A percentile compares a stretch with the other conserved stretches of the same genome.
These are phyloP conservation scores for Skeletonema costatum DNA, from an alignment of 108 stramenopile species.

Conservation along the genomic window DNA sequence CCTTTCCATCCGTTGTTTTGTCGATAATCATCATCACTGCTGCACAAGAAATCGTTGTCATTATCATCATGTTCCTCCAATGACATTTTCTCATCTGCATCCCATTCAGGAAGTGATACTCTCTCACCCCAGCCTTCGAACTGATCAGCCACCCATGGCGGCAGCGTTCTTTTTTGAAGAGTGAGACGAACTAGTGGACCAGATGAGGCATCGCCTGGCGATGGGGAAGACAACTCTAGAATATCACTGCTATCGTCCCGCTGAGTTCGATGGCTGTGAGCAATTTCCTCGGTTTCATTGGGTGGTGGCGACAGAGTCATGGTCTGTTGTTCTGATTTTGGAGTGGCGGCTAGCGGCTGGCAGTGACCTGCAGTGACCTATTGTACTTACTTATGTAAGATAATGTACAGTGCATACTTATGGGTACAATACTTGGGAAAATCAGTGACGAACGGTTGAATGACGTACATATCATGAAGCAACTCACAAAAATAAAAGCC, in stretches of 20 bases:
- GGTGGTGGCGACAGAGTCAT: not conserved
- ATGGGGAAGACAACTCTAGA: not conserved
- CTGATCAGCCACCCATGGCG: slow-evolving; percentile 33
- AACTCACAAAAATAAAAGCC: too few relatives aligned
- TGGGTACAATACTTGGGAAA: too few relatives aligned
- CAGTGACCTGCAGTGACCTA: too few relatives aligned
- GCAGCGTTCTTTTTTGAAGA: slow-evolving; percentile 13
- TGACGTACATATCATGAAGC: too few relatives aligned
- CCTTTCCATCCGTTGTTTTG: slow-evolving; percentile 68
- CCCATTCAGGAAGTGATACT: slow-evolving; percentile 65
- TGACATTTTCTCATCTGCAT: slow-evolving; percentile 22
- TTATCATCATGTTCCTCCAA: slow-evolving; percentile 19
- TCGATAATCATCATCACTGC: slow-evolving; percentile 41
- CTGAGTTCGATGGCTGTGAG: not conserved
- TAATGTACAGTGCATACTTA: too few relatives aligned
- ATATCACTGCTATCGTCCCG: not conserved
- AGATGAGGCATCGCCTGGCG: not conserved
- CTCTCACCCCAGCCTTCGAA: slow-evolving; percentile 53
- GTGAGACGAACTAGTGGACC: not conserved
- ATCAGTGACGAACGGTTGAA: too few relatives aligned
- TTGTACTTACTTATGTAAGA: too few relatives aligned
- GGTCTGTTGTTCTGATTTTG: too few relatives aligned
- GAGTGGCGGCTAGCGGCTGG: too few relatives aligned
- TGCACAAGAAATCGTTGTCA: not conserved
- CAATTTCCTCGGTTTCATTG: not conserved